phyloP scores from a whole-genome alignment of 108 stramenopile genomes.

The Schizochytrium sp. region DNA sequence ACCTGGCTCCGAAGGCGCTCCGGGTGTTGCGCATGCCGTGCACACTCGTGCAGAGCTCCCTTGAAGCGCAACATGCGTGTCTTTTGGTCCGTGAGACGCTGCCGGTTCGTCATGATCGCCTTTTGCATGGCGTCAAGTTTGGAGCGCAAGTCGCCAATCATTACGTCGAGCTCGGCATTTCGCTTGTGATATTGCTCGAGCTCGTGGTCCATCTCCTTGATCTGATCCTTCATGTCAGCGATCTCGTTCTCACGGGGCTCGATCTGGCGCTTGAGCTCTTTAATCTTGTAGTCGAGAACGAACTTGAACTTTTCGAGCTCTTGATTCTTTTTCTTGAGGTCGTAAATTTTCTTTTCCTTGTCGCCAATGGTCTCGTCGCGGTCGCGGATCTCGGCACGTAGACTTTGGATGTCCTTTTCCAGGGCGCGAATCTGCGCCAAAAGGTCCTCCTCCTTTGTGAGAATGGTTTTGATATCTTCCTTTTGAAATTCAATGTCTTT shows the following conservation, averaged over 20 bases:
- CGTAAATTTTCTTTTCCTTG: conserved; percentile 55
- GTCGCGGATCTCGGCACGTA: conserved; percentile 59
- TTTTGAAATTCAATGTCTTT: conserved; percentile 41
- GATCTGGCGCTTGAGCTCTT: conserved; percentile 61
- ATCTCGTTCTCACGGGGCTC: conserved; percentile 59
- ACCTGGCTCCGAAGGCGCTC: conserved; percentile 36
- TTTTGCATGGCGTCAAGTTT: conserved; percentile 38
- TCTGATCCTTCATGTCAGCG: conserved; percentile 51
- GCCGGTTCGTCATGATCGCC: conserved; percentile 31
- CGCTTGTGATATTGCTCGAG: conserved; percentile 58
- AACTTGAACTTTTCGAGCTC: conserved; percentile 68
- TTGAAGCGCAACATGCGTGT: conserved; percentile 26
- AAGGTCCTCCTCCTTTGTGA: conserved; percentile 36
- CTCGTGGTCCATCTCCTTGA: conserved; percentile 63
- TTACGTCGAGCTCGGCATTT: conserved; percentile 54
- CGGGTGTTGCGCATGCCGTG: neutral
- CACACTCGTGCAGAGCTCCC: conserved; percentile 30
- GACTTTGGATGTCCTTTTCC: conserved; percentile 55
- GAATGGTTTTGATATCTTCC: conserved; percentile 39
- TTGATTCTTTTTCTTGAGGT: conserved; percentile 60
- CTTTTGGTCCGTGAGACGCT: conserved; percentile 19
- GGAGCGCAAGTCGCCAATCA: conserved; percentile 58
- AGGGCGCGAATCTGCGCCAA: conserved; percentile 39
- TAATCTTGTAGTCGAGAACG: conserved; percentile 68
- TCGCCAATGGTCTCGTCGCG: conserved; percentile 58